Conservation (phyloP, 148 eudicot species). For the Camellia japonica region DNA sequence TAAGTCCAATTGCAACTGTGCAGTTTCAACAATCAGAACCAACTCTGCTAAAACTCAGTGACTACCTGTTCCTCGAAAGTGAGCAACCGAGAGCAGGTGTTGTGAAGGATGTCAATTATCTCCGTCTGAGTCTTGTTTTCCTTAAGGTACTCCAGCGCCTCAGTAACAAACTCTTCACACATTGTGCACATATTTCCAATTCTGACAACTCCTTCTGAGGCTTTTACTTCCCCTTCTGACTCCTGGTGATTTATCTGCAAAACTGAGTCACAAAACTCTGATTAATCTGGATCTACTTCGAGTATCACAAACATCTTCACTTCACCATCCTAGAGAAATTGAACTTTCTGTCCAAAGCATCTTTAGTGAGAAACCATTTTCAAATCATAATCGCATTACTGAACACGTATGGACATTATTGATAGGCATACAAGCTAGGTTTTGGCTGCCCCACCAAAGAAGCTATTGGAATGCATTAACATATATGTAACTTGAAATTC, state of each 20-base stretch:
- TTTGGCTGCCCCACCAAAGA: too few relatives aligned
- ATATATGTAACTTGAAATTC: too few relatives aligned
- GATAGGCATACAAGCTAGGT: too few relatives aligned
- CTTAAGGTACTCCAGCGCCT: constrained; percentile 56
- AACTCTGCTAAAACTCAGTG: not conserved
- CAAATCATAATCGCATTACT: too few relatives aligned
- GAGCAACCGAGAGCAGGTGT: constrained; percentile 55
- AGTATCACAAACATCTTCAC: not conserved
- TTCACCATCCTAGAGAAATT: not conserved
- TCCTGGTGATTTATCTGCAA: constrained; percentile 25
- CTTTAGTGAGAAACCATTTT: too few relatives aligned
- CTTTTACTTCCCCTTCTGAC: constrained; percentile 23
- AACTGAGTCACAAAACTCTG: constrained; percentile 19
- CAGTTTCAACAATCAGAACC: not conserved
- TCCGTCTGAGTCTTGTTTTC: constrained; percentile 66
- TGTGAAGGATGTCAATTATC: constrained; percentile 58
- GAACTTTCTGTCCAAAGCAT: too few relatives aligned
- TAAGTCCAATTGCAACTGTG: not conserved
- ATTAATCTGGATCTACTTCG: not conserved
- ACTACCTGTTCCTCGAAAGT: constrained; percentile 55
- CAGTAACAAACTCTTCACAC: constrained; percentile 69
- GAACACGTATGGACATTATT: too few relatives aligned
- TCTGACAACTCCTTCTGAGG: constrained; percentile 21
- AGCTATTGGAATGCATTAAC: too few relatives aligned
- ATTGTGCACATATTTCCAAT: constrained; percentile 47